A percentile compares a stretch with the other conserved stretches of the same genome.
phyloP scores from a whole-genome alignment of 495 filamentous ascomycete genomes.

The Neurospora terricola region DNA sequence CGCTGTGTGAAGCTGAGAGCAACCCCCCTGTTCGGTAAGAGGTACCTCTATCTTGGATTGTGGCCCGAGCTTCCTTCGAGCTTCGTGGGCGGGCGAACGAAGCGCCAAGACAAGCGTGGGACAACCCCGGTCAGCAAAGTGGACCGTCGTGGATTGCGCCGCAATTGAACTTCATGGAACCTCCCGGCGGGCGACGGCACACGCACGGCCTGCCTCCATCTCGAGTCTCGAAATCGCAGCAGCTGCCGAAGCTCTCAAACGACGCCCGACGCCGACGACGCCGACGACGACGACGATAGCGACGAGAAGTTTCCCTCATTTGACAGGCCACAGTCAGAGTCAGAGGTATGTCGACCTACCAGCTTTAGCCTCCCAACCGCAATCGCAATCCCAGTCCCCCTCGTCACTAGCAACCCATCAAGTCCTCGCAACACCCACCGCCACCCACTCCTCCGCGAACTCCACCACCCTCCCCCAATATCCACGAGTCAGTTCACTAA shows the following conservation, averaged over 20 bases:
- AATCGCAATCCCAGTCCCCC: background rate
- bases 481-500: background rate
- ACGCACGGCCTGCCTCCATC: background rate
- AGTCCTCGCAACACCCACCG: too few species aligned
- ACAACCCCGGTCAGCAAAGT: background rate
- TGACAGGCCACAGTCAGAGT: background rate
- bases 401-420: too few species aligned
- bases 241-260: background rate
- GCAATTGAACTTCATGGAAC: slow-evolving; percentile 7
- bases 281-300: background rate
- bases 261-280: background rate
- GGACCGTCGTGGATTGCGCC: slow-evolving; percentile 12
- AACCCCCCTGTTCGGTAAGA: background rate
- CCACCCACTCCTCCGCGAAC: background rate
- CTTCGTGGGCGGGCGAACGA: background rate
- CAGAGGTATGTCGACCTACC: background rate
- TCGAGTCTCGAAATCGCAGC: slow-evolving; percentile 1
- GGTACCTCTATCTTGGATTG: background rate
- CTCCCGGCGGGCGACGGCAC: background rate
- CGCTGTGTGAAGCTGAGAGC: slow-evolving; percentile 1
- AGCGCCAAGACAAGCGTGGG: background rate
- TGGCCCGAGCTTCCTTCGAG: background rate
- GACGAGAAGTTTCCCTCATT: background rate
- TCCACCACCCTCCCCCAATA: background rate
- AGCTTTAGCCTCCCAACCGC: background rate